Base-by-base conservation (phyloP, 2,329 filamentous ascomycete genomes). In the Cercospora zeina region DNA sequence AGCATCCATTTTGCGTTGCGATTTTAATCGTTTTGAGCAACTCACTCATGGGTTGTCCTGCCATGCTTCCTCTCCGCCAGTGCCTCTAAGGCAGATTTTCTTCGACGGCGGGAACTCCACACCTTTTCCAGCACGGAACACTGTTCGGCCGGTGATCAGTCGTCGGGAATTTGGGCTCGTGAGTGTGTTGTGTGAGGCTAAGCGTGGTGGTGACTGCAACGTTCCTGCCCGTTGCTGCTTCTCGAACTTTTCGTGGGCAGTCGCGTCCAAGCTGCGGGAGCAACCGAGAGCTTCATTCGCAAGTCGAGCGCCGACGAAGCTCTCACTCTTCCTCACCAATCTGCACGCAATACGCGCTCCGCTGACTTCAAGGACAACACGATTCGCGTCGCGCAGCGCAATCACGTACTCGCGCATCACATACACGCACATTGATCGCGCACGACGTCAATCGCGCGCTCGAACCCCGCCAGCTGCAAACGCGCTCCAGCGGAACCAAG, bases 41-140 rank as follows among this genome's bases (percentile, higher is more conserved):
- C 79, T 90, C 81, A 86, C 84, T 84, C 82, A 86, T 81, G 66
- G 66, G 67, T 59, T 67, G 69, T 49, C 83, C 83, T 83, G 86
- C 86, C 59, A 69, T 69, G 16, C 78, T 85, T 31, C 47, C 59
- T 54, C 30, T 51, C 19, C 16, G 58, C 24, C 30, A 55, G 45
- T 51, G 56, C 56, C 56, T 36, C 37, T 24, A 19, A 45, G 34
- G 34, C 45, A 50, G 53, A 31, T 19, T 59, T 57, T 27, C 54
- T 13, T 51, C 30, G n/a, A 31, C n/a, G 11, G 16, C 8, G 24
- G 39, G 30, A 16, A 9, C 3, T 19, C 56, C 56, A 39, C 19
- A 2, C 19, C 36, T 57, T 19, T 3, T 37, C 10, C 24, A 53
- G 39, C 39, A 50, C n/a, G 58, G 61, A 61, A 58, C 50, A 51